These are phyloP conservation scores for Hypoxylon sp. DNA, from an alignment of 2,329 filamentous ascomycete genomes.

Conservation along the genomic window DNA sequence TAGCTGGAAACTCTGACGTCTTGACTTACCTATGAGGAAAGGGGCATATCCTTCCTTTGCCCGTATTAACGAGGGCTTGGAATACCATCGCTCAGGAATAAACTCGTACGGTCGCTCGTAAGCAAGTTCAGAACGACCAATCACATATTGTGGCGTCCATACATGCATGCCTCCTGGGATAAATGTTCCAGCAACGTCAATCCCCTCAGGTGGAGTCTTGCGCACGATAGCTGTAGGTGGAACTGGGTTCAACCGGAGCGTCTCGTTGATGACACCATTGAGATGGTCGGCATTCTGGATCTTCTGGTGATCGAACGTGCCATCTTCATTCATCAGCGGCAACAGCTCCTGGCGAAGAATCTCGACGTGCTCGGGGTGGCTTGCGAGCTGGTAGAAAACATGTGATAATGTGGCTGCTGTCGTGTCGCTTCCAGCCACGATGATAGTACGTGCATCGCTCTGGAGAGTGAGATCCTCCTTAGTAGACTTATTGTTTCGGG, in stretches of 20 bases:
- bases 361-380: slow-evolving; percentile 1
- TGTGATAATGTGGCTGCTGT: not conserved
- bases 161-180: not conserved
- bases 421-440: not conserved
- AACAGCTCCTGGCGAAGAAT: not conserved
- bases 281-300: slow-evolving; percentile 2
- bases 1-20: not conserved
- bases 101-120: slow-evolving; percentile 2
- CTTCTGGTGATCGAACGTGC: not conserved
- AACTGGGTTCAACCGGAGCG: not conserved
- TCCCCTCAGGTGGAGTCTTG: not conserved
- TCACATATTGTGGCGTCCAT: not conserved
- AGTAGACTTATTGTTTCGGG: not conserved
- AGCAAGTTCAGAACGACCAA: not conserved
- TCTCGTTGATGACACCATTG: not conserved
- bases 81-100: not conserved
- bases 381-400: not conserved
- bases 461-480: not conserved
- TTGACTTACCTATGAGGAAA: not conserved
- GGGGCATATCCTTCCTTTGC: not conserved
- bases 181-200: not conserved
- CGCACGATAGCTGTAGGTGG: not conserved
- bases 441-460: not conserved
- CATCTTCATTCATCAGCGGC: not conserved
- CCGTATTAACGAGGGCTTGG: not conserved